Percentiles rank a stretch among this genome's conserved stretches.
Evolutionary conservation across 768 basidiomycete species (phyloP).

Genomic region (Lactarius quietus): DNA sequence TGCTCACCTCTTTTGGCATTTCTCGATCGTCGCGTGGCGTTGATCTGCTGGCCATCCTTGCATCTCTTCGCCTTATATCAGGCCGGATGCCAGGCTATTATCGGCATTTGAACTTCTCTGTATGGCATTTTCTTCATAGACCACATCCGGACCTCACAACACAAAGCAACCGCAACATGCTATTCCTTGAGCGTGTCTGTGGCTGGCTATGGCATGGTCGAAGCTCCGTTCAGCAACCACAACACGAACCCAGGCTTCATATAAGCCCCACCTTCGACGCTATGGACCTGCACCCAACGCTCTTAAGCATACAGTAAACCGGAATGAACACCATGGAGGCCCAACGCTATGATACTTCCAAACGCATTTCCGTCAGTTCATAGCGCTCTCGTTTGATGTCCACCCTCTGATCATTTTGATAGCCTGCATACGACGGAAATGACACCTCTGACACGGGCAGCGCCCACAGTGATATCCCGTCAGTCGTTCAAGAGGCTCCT

Average conservation of each 20-base stretch:
- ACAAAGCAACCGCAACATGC: constrained; percentile 4
- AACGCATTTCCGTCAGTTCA: constrained; percentile 10
- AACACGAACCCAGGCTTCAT: not conserved
- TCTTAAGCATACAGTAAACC: not conserved
- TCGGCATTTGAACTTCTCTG: constrained; percentile 14
- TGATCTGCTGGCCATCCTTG: constrained; percentile 16
- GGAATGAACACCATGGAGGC: constrained; percentile 12
- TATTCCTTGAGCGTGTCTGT: constrained; percentile 8
- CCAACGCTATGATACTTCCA: constrained; percentile 18
- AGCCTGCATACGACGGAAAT: constrained; percentile 10
- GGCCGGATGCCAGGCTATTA: constrained; percentile 2
- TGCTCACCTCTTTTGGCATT: constrained; percentile 13
- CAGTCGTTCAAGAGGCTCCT: constrained; percentile 1
- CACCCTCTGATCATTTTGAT: not conserved
- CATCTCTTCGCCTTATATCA: constrained; percentile 21
- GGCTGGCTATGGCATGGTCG: constrained; percentile 12
- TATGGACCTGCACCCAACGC: not conserved
- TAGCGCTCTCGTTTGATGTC: not conserved
- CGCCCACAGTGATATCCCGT: not conserved
- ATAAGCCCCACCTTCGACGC: not conserved
- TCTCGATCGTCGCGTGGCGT: constrained; percentile 20
- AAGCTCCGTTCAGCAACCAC: constrained; percentile 7
- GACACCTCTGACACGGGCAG: not conserved
- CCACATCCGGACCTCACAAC: not conserved
- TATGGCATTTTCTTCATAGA: constrained; percentile 5